Conservation (phyloP, 163 green algal species). For the Chlamydomonas reinhardtii region DNA sequence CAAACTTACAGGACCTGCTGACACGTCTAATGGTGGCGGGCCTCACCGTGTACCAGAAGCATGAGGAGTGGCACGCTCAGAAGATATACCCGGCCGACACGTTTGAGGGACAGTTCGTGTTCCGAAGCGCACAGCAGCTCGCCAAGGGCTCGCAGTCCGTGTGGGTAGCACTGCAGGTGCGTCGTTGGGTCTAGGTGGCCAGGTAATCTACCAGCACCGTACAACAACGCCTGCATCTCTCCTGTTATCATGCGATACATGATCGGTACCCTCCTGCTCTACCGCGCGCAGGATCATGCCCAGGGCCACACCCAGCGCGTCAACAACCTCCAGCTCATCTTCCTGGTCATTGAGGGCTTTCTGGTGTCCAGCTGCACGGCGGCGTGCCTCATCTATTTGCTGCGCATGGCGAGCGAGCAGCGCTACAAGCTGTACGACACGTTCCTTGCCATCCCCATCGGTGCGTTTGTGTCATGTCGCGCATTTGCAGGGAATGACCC, state of each 20-base stretch:
- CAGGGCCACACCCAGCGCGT: background rate
- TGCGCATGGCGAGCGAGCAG: background rate
- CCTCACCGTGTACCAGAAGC: background rate
- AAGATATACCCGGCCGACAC: background rate
- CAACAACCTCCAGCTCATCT: constrained; percentile 33
- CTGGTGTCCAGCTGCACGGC: background rate
- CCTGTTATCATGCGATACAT: no score
- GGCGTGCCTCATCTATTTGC: background rate
- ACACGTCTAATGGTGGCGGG: background rate
- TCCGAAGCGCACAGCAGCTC: background rate
- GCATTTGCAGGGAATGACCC: no score
- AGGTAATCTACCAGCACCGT: no score
- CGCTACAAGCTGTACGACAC: constrained; percentile 48
- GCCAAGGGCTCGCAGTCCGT: background rate
- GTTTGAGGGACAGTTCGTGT: background rate
- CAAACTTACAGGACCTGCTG: background rate
- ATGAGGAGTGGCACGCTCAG: background rate
- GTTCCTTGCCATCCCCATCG: constrained; percentile 38
- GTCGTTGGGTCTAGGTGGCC: no score
- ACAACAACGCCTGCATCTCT: no score
- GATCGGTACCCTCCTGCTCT: no score
- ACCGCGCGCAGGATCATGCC: background rate
- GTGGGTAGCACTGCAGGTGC: background rate
- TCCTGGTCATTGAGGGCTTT: constrained; percentile 28
- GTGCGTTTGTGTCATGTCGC: no score